phyloP scores from a whole-genome alignment of 768 basidiomycete species.

The Leccinum uliginosum region DNA sequence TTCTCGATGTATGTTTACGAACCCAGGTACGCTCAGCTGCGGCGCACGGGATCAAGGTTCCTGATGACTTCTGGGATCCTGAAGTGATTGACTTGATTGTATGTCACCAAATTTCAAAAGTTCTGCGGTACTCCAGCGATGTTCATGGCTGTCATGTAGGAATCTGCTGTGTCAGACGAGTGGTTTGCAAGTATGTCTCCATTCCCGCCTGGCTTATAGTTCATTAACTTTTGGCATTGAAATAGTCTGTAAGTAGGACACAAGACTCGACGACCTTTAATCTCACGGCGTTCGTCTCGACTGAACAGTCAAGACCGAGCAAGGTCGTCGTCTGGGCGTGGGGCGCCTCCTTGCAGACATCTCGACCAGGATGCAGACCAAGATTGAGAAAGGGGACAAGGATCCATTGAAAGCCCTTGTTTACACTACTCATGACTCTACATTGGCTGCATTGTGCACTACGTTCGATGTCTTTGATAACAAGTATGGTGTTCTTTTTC shows the following conservation, averaged over 20 bases:
- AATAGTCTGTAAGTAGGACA: conserved; percentile 21
- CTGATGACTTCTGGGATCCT: conserved; percentile 67
- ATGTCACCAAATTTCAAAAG: conserved; percentile 11
- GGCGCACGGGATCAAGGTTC: conserved; percentile 69
- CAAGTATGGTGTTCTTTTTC: conserved; percentile 38
- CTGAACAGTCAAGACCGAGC: conserved; percentile 60
- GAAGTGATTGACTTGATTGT: conserved; percentile 56
- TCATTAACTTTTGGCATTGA: conserved; percentile 5
- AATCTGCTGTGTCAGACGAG: conserved; percentile 69
- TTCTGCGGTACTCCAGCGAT: neutral
- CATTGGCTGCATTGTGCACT: conserved; percentile 56
- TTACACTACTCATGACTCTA: conserved; percentile 70
- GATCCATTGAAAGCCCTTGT: conserved; percentile 63
- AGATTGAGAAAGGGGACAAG: conserved; percentile 39
- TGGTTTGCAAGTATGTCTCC: conserved; percentile 61
- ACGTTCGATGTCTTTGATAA: conserved; percentile 74
- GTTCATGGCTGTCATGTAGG: conserved; percentile 34
- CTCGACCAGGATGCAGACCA: conserved; percentile 56
- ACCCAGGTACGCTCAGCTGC: conserved; percentile 58
- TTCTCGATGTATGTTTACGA: neutral
- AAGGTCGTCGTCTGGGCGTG: conserved; percentile 74
- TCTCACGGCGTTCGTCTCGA: conserved; percentile 10
- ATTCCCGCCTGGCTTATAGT: neutral
- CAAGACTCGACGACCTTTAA: neutral
- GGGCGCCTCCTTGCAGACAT: conserved; percentile 68